Conservation (phyloP, 352 stramenopile species). For the Salisapilia sapeloensis region DNA sequence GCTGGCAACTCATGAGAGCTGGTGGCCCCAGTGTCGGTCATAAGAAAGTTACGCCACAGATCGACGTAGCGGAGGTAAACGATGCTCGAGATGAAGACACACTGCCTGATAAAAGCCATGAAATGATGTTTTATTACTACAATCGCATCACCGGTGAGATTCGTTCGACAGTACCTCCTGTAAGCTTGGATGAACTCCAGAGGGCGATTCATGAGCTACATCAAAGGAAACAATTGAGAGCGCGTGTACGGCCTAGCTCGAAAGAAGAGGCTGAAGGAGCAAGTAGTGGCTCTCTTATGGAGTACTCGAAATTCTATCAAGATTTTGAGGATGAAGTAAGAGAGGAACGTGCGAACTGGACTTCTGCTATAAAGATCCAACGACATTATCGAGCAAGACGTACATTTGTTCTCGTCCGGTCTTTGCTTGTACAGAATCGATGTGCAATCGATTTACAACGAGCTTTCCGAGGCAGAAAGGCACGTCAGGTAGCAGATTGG, state of each 20-base stretch:
- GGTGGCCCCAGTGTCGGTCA: constrained; percentile 4
- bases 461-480: constrained; percentile 36
- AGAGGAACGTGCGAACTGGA: constrained; percentile 22
- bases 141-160: constrained; percentile 35
- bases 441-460: constrained; percentile 39
- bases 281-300: constrained; percentile 24
- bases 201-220: constrained; percentile 59
- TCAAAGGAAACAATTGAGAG: constrained; percentile 32
- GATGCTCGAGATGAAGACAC: constrained; percentile 1
- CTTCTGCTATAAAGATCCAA: constrained; percentile 38
- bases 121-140: constrained; percentile 42
- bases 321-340: constrained; percentile 45
- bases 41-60: constrained; percentile 1
- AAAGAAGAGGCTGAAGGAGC: constrained; percentile 6
- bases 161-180: constrained; percentile 18
- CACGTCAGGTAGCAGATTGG: constrained; percentile 11
- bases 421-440: constrained; percentile 38
- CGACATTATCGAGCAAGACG: constrained; percentile 30
- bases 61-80: not conserved
- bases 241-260: constrained; percentile 32
- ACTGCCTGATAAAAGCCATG: constrained; percentile 2
- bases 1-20: constrained; percentile 37
- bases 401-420: constrained; percentile 18
- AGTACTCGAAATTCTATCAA: constrained; percentile 59
- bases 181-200: constrained; percentile 42